A percentile compares a stretch with the other conserved stretches of the same genome.
Evolutionary conservation across 148 eudicot species (phyloP).

Genomic region (Rheum nobile): DNA sequence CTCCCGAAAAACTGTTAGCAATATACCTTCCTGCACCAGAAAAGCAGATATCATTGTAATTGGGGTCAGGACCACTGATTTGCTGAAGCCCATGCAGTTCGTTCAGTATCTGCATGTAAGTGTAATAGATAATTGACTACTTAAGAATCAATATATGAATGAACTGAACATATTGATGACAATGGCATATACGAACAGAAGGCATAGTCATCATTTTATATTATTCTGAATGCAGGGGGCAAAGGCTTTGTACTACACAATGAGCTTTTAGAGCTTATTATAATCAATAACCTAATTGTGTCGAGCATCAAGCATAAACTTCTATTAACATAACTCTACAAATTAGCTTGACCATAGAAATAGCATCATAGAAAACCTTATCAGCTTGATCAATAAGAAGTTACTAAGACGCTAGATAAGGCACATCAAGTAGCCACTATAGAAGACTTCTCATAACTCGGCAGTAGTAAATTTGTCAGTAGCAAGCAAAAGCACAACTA

Average conservation of each 20-base stretch:
- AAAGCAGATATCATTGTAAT: conserved; percentile 82
- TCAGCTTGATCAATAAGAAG: not conserved
- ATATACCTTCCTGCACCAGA: conserved; percentile 82
- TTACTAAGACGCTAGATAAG: not conserved
- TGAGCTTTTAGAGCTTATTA: too few relatives aligned
- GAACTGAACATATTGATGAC: not conserved
- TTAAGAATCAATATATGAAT: not conserved
- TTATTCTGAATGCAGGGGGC: too few relatives aligned
- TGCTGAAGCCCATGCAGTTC: conserved; percentile 55
- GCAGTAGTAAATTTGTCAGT: not conserved
- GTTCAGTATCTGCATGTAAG: conserved; percentile 42
- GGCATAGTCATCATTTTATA: too few relatives aligned
- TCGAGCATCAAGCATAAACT: too few relatives aligned
- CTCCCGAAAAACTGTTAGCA: not conserved
- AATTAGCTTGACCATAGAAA: not conserved
- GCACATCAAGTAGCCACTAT: too few relatives aligned
- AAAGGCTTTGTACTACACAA: too few relatives aligned
- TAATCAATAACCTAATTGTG: too few relatives aligned
- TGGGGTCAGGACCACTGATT: conserved; percentile 85
- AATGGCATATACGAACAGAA: not conserved
- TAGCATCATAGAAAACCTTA: not conserved
- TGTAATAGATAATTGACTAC: not conserved
- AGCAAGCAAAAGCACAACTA: not conserved
- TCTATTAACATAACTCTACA: not conserved
- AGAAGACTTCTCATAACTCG: not conserved